Evolutionary conservation across 2,329 filamentous ascomycete genomes (phyloP), one percentile per base, ranked within the genome.

Genomic region (Penicillium thymicola): DNA sequence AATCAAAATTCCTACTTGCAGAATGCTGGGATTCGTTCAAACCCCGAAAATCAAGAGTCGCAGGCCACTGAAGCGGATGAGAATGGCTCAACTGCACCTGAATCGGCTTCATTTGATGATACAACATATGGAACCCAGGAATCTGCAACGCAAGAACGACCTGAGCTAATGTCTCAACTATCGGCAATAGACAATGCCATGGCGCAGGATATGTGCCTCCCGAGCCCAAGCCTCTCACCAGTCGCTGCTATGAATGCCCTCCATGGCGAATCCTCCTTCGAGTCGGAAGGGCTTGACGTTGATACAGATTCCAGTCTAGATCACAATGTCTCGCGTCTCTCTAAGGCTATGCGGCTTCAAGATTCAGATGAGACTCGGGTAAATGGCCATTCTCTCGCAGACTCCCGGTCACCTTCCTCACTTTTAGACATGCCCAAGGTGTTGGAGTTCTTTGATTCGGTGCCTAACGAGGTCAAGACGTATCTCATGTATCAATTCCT

Each of bases 401-500:
- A 69, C 55, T 59, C 49, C 67, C 71, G 58, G 37, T 60, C 70
- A 48, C 58, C 69, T 51, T 46, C 72, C 67, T 82, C 73, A 21
- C 72, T 93, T 21, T 83, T 92, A 75, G 90, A 95, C 66, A 89
- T 93, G n/a, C 89, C 89, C 8, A 84, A 82, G 16, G 90, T 99
- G 81, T 78, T 99, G 16, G 89, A 96, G 65, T 87, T 87, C 2
- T 99, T 97, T 67, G 93, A 97, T 71, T 84, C 89, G 7, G 89
- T 99, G 82, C 92, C 93, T 2, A 85, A 89, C 43, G 89, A 94
- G 67, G 86, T 99, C 83, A 94, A 99, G 76, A 89, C 89, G 0
- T 96, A 96, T 70, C 88, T 99, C 76, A 96, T 99, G 86, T 97
- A 95, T 71, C 93, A 99, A 70, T 85, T 99, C 54, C 82, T 99